Base-by-base conservation (phyloP, 1,139 yeast genomes). In the Hansenula lynferdii region DNA sequence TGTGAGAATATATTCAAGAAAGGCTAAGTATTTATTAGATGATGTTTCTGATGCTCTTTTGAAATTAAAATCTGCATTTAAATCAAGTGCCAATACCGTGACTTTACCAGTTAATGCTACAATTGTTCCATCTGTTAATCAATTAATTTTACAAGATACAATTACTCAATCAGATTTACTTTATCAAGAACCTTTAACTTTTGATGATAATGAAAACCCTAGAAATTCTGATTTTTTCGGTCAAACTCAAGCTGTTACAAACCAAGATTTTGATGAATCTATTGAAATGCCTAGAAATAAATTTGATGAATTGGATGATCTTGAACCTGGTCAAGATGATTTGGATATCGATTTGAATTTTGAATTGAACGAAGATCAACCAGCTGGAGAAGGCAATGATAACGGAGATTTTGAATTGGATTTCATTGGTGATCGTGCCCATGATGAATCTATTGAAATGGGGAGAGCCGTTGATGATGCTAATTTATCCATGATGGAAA, bases 1-100 rank as follows among this genome's bases (percentile, higher is more conserved):
- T 11, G 95, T 89, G 24, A 72, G 89, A 42, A 90, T 92, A 18
- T 90, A 89, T 61, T 82, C 92, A 24, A 70, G 94, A 44, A 87
- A 90, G 62, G 89, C 97, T 19, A 81, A 82, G 50, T 85, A 86
- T 50, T 67, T 92, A 31, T 68, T 85, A 37, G 94, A 87, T 44
- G 98, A 92, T 56, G 92, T 89, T 30, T 75, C 79, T 37, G 95
- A 86, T 49, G 83, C 90, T 2, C 65, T 90, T 41, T 64, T 79
- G 45, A 83, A 80, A 55, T 68, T 90, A 50, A 85, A 85, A 52
- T 75, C 84, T 34, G 77, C 95, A 4, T 90, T 90, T 62, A 68
- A 65, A 41, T 64, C 77, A 5, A 73, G 62, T 22, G 51, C 60
- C 10, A 52, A 55, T 21, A 64, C 72, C 0, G 60, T 70, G 21